Base-by-base conservation (phyloP, 176 grass and related monocot species). In the Ampelocalamus luodianensis region DNA sequence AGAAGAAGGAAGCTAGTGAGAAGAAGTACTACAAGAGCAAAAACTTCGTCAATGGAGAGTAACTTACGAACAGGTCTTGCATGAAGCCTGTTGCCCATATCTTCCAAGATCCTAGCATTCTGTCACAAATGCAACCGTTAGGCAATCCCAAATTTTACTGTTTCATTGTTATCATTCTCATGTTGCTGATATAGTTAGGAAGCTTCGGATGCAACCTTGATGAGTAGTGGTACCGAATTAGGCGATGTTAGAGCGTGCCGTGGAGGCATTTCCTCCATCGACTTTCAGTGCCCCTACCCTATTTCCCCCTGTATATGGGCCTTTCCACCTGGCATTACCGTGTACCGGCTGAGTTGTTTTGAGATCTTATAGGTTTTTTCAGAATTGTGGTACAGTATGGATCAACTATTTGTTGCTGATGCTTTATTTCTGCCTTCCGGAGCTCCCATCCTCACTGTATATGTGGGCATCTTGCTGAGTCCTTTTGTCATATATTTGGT, bases 1-100 rank as follows among this genome's bases (percentile, higher is more conserved):
- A 96, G 16, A 99, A 92, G 93, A 99, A 96, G 81, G 96, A 99
- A 99, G 96, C 93, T 12, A 96, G 93, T 55, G 96, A 99, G 86
- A 95, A 86, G 89, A 99, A 85, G 85, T 99, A 94, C 56, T 96
- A 96, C 1, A 90, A 99, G 67, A 63, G 87, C 81, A 99, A 94
- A 92, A 82, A 39, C 62, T 99, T 91, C 13, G 84, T 94, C 16
- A 87, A 92, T 79, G 97, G 87, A 68, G 97, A 96, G 51, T 99
- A 79, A 90, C 45, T 45, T 72, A 18, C 9, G 66, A 82, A 18
- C 71, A 46, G 14, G 51, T 29, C 22, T 65, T 86, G 14, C 14
- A 58, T 64, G 65, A 72, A 48, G 44, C 62, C 24, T 69, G 61
- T 64, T 88, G 64, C 34, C 58, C 18, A 80, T 27, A 65, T 69